Evolutionary conservation across 2,329 filamentous ascomycete species (phyloP).

Genomic region (Sphaceloma murrayae): DNA sequence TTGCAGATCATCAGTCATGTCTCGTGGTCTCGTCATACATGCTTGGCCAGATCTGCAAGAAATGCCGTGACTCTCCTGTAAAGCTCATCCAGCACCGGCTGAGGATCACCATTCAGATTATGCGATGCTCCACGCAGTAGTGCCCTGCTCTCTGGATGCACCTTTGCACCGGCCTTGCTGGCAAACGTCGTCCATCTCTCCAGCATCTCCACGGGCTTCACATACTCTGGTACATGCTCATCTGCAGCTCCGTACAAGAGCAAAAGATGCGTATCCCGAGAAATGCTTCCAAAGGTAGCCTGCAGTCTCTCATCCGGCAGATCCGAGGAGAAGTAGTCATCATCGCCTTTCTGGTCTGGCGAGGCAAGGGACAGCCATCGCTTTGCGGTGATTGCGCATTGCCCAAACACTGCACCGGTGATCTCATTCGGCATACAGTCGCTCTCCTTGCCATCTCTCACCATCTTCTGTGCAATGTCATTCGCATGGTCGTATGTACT

Average conservation of each 20-base stretch:
- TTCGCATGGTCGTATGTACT: conserved; percentile 34
- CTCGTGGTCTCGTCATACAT: background rate
- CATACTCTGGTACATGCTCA: conserved; percentile 49
- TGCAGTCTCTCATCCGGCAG: conserved; percentile 49
- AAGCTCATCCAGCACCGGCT: conserved; percentile 41
- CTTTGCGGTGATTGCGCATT: conserved; percentile 43
- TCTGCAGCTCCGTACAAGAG: conserved; percentile 58
- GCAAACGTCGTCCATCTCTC: conserved; percentile 45
- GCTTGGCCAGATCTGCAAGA: background rate
- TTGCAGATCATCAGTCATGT: too few species aligned
- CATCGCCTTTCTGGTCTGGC: conserved; percentile 54
- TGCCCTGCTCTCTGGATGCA: conserved; percentile 42
- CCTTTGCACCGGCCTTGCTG: conserved; percentile 35
- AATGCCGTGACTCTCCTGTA: conserved; percentile 44
- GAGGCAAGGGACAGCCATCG: conserved; percentile 51
- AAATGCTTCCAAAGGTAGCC: conserved; percentile 56
- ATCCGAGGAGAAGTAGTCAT: conserved; percentile 83
- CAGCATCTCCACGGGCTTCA: conserved; percentile 52
- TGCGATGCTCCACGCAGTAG: conserved; percentile 43
- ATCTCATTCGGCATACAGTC: conserved; percentile 44
- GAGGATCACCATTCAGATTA: conserved; percentile 40
- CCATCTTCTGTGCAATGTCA: conserved; percentile 45
- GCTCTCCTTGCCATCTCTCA: conserved; percentile 47
- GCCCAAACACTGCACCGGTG: conserved; percentile 26
- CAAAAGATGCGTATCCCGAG: conserved; percentile 44